These are phyloP conservation scores for Salvia miltiorrhiza DNA, from an alignment of 257 asterid genomes.

Conservation along the genomic window DNA sequence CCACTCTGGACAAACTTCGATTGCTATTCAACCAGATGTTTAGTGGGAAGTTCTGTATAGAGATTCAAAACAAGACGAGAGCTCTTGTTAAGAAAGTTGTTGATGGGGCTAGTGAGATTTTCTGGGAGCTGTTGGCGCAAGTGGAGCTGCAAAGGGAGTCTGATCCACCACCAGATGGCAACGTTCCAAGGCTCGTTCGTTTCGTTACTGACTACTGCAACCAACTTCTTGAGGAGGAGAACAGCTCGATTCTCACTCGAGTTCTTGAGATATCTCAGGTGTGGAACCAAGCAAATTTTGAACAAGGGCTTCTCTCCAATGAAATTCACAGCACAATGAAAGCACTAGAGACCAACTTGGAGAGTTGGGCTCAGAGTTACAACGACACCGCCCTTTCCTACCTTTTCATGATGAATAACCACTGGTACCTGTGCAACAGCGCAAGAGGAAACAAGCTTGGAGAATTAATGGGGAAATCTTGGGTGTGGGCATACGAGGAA, in stretches of 20 bases:
- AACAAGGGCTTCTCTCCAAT: constrained; percentile 33
- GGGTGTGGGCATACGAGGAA: constrained; percentile 55
- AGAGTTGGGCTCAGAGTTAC: constrained; percentile 57
- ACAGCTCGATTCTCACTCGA: constrained; percentile 44
- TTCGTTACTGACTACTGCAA: constrained; percentile 69
- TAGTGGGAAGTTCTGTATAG: constrained; percentile 45
- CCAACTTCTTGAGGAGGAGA: constrained; percentile 61
- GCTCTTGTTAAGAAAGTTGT: constrained; percentile 66
- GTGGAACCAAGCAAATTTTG: constrained; percentile 44
- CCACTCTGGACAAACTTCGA: constrained; percentile 60
- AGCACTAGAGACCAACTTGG: constrained; percentile 58
- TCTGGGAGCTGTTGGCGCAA: constrained; percentile 61
- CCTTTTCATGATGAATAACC: constrained; percentile 67
- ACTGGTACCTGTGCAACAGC: constrained; percentile 53
- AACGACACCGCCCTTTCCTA: constrained; percentile 42
- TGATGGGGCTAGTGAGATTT: constrained; percentile 55
- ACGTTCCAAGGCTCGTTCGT: constrained; percentile 52
- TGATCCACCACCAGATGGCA: constrained; percentile 61
- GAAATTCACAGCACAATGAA: constrained; percentile 53
- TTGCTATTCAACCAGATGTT: constrained; percentile 71
- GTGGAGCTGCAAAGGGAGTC: constrained; percentile 61
- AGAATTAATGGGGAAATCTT: constrained; percentile 64
- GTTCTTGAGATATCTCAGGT: constrained; percentile 63
- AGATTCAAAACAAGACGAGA: constrained; percentile 62
- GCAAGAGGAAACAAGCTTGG: constrained; percentile 60